These are phyloP conservation scores for Salix purpurea DNA, from an alignment of 345 rosid species.

Conservation along the genomic window DNA sequence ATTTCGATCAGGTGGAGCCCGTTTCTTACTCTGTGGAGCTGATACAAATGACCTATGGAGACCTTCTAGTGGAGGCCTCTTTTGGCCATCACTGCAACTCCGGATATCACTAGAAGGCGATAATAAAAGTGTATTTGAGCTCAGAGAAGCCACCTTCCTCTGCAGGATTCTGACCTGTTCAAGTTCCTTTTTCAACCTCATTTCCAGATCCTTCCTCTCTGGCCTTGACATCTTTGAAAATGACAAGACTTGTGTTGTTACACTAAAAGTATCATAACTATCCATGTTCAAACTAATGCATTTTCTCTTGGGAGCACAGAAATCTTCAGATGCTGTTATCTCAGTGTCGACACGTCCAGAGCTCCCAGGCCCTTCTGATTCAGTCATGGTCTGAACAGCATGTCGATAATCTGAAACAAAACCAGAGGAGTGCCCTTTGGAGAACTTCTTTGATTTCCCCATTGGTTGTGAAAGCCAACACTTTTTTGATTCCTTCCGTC, in stretches of 20 bases:
- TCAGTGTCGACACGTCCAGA: slow-evolving; percentile 50
- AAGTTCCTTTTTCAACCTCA: slow-evolving; percentile 64
- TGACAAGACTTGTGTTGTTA: slow-evolving; percentile 50
- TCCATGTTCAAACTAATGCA: slow-evolving; percentile 49
- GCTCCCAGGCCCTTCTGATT: slow-evolving; percentile 69
- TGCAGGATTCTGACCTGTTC: slow-evolving; percentile 61
- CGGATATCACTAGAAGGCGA: slow-evolving; percentile 55
- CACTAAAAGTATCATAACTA: slow-evolving; percentile 44
- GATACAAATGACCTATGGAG: slow-evolving; percentile 28
- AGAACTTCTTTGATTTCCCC: slow-evolving; percentile 68
- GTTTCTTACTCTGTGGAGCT: slow-evolving; percentile 51
- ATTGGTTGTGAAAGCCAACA: slow-evolving; percentile 36
- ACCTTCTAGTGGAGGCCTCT: slow-evolving; percentile 40
- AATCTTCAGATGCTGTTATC: slow-evolving; percentile 58
- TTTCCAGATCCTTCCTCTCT: slow-evolving; percentile 55
- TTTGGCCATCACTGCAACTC: slow-evolving; percentile 67
- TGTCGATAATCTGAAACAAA: slow-evolving; percentile 57
- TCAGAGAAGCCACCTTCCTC: slow-evolving; percentile 44
- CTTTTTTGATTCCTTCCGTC: slow-evolving; percentile 44
- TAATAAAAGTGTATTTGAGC: slow-evolving; percentile 33
- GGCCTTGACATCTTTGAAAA: slow-evolving; percentile 55
- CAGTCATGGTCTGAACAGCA: slow-evolving; percentile 55
- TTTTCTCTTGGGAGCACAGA: slow-evolving; percentile 50
- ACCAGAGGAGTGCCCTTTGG: slow-evolving; percentile 60
- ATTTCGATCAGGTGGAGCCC: slow-evolving; percentile 37